Base-by-base conservation (phyloP, 140 eudicot genomes). In the Senecio squalidus region DNA sequence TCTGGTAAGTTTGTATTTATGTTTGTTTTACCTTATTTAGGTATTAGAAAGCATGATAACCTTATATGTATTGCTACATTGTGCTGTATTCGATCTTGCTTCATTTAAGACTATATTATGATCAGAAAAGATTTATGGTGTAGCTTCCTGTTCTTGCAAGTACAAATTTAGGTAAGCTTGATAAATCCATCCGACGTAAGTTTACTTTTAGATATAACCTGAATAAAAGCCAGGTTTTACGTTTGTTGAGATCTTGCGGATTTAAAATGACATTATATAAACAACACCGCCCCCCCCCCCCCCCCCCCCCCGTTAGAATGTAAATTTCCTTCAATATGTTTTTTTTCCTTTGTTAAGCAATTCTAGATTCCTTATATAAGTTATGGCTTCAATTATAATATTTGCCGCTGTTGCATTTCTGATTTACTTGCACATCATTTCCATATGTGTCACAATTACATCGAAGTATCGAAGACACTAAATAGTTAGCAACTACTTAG, bases 21-120 rank as follows among this genome's bases (percentile, higher is more conserved):
- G 21, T 29, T 60, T 69, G 38, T 30, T 68, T 45, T 62, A 62
- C 55, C 68, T 28, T 29, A 18, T 45, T 28, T 18, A 43, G 67
- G 38, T 43, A 16, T 27, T 24, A 9, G 21, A 43, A 60, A 41
- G 15, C 54, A 40, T 18, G 2, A 0, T 55, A 40, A 44, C 55
- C 11, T 10, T 44, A 17, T 15, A 44, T 45, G 14, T 27, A 61
- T 8, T 9, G 22, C n/a, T 24, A 58, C 22, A 3, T 45, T 6
- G 11, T 55, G 45, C 8, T 58, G 59, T 38, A 13, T 38, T n/a
- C 11, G 44, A 10, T 5, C 14, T 38, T 9, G 10, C 14, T 38
- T 38, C 44, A 10, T 38, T 38, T 16, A 38, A 10, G 44, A 38
- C 17, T 16, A n/a, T 2, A 38, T 44, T 44, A 44, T 24, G 56